A percentile compares a stretch with the other conserved stretches of the same genome.
phyloP scores from a whole-genome alignment of 306 rosid species.

The Inga oerstediana region DNA sequence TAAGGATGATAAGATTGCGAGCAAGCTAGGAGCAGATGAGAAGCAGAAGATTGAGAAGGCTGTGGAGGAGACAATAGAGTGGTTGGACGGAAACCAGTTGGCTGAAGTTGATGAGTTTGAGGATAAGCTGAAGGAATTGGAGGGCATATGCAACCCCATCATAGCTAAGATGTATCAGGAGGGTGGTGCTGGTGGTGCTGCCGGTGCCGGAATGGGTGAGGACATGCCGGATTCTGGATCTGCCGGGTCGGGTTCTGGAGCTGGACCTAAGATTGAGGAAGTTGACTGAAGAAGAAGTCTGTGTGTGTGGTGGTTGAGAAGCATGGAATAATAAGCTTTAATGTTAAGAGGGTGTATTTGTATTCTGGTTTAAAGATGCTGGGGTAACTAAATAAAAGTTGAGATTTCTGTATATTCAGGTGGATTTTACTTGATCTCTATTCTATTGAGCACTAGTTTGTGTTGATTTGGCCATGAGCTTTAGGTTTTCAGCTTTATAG shows the following conservation, averaged over 20 bases:
- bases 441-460: background rate
- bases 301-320: background rate
- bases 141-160: slow-evolving; percentile 74
- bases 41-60: slow-evolving; percentile 74
- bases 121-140: slow-evolving; percentile 78
- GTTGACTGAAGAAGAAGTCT: slow-evolving; percentile 48
- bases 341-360: background rate
- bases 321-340: background rate
- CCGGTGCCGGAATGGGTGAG: slow-evolving; percentile 37
- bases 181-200: slow-evolving; percentile 35
- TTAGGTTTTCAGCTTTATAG: background rate
- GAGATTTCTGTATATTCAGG: background rate
- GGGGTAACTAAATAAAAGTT: background rate
- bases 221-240: slow-evolving; percentile 41
- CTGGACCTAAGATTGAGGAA: slow-evolving; percentile 92
- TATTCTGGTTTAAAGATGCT: background rate
- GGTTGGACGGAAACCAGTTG: slow-evolving; percentile 82
- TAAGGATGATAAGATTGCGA: slow-evolving; percentile 69
- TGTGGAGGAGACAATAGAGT: slow-evolving; percentile 62
- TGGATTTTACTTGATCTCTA: background rate
- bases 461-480: background rate
- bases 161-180: slow-evolving; percentile 75
- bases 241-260: slow-evolving; percentile 39
- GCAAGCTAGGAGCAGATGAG: slow-evolving; percentile 55
- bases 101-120: slow-evolving; percentile 84